A percentile compares a stretch with the other conserved stretches of the same genome.
Conservation (phyloP, 2,329 filamentous ascomycete genomes). For the Beauveria australis region DNA sequence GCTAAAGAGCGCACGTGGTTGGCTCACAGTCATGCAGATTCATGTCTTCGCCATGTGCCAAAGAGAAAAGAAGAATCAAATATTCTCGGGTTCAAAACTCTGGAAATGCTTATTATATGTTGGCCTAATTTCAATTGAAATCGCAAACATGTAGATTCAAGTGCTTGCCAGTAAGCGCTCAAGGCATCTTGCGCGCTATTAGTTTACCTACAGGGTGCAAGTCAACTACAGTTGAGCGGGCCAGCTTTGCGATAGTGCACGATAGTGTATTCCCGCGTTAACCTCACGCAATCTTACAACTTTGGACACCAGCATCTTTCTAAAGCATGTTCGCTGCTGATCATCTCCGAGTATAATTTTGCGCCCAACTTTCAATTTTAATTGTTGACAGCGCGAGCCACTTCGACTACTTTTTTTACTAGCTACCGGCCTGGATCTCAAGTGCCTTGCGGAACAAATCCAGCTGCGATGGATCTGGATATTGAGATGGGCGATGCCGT, state of each 20-base stretch:
- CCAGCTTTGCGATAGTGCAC: neutral
- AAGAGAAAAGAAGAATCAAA: neutral
- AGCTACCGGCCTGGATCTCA: neutral
- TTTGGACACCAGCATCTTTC: neutral
- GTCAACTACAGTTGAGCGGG: neutral
- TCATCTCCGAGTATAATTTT: neutral
- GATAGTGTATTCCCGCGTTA: neutral
- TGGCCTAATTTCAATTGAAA: neutral
- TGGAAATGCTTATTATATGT: neutral
- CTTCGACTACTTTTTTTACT: neutral
- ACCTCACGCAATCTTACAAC: neutral
- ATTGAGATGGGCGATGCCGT: conserved; percentile 64
- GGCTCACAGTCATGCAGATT: neutral
- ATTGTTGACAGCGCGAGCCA: neutral
- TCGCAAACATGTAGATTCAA: neutral
- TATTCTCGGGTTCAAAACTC: neutral
- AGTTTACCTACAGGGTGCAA: no score
- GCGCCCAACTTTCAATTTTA: neutral
- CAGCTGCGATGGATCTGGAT: conserved; percentile 54
- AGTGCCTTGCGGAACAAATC: neutral
- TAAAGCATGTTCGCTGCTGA: neutral
- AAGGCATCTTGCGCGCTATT: no score
- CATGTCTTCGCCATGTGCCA: neutral
- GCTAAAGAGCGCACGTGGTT: neutral
- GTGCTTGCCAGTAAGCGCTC: neutral